A percentile compares a stretch with the other conserved stretches of the same genome.
Evolutionary conservation across 768 basidiomycete species (phyloP).

Genomic region (Hypholoma fasciculare): DNA sequence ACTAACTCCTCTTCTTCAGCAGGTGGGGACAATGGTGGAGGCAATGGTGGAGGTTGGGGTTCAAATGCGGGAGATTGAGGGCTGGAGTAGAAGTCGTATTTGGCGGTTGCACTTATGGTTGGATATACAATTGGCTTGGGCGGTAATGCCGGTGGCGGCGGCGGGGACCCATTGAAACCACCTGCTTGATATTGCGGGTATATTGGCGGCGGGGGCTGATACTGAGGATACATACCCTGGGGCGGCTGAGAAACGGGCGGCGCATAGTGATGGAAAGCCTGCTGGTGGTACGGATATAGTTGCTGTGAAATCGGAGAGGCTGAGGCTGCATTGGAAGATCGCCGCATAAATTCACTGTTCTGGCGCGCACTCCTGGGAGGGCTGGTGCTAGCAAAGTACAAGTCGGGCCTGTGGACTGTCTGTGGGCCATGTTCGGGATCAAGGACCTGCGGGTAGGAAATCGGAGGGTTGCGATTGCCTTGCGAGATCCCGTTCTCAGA

Average conservation of each 20-base stretch:
- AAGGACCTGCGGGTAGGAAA: conserved; percentile 22
- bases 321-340: conserved; percentile 1
- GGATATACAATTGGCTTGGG: conserved; percentile 23
- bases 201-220: conserved; percentile 9
- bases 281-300: conserved; percentile 33
- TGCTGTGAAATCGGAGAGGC: conserved; percentile 21
- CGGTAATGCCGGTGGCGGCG: conserved; percentile 15
- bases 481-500: conserved; percentile 6
- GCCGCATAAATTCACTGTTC: conserved; percentile 3
- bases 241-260: conserved; percentile 24
- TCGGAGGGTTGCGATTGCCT: conserved; percentile 6
- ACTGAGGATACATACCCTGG: conserved; percentile 13
- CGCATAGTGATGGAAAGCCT: conserved; percentile 27
- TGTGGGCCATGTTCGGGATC: conserved; percentile 29
- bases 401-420: conserved; percentile 31
- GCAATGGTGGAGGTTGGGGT: conserved; percentile 17
- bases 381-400: conserved; percentile 25
- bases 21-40: conserved; percentile 11
- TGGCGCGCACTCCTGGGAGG: conserved; percentile 14
- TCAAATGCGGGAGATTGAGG: conserved; percentile 10
- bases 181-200: not conserved
- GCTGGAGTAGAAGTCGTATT: not conserved
- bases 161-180: not conserved
- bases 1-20: conserved; percentile 10
- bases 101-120: conserved; percentile 11